Conservation (phyloP, 257 asterid genomes). For the Cruciata laevipes region DNA sequence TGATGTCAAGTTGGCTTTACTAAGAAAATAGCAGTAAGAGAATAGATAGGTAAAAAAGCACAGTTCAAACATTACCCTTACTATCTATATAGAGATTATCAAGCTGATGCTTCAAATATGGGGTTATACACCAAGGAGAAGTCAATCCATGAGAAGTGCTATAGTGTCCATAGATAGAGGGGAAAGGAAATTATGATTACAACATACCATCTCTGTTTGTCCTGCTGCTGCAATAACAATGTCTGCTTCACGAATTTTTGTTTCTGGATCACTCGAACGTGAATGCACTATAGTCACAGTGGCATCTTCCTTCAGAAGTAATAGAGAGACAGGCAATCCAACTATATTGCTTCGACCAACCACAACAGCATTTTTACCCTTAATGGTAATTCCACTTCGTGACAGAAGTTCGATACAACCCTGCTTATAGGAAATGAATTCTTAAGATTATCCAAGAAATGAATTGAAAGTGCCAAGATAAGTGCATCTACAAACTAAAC, state of each 20-base stretch:
- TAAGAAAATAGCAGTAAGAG: not conserved
- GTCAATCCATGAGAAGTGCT: not conserved
- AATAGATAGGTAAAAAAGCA: not conserved
- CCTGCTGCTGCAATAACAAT: slow-evolving; percentile 96
- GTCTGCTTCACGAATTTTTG: slow-evolving; percentile 73
- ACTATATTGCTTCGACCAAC: slow-evolving; percentile 97
- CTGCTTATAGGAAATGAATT: slow-evolving; percentile 23
- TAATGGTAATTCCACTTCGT: slow-evolving; percentile 61
- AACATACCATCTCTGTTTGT: slow-evolving; percentile 70
- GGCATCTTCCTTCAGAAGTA: slow-evolving; percentile 90
- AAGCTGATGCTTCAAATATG: not conserved
- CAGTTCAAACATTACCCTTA: not conserved
- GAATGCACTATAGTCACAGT: slow-evolving; percentile 87
- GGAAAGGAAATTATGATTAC: not conserved
- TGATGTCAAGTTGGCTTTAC: not conserved
- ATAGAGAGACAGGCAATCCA: slow-evolving; percentile 80
- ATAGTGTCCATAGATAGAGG: not conserved
- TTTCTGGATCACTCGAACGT: slow-evolving; percentile 71
- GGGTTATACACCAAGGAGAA: not conserved
- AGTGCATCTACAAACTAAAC: not conserved
- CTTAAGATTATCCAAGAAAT: slow-evolving; percentile 2
- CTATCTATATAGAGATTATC: not conserved
- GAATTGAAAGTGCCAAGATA: not conserved
- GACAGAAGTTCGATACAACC: slow-evolving; percentile 86
- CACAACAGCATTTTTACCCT: slow-evolving; percentile 88